These are phyloP conservation scores for Camellia granthamiana DNA, from an alignment of 148 eudicot species.

Conservation along the genomic window DNA sequence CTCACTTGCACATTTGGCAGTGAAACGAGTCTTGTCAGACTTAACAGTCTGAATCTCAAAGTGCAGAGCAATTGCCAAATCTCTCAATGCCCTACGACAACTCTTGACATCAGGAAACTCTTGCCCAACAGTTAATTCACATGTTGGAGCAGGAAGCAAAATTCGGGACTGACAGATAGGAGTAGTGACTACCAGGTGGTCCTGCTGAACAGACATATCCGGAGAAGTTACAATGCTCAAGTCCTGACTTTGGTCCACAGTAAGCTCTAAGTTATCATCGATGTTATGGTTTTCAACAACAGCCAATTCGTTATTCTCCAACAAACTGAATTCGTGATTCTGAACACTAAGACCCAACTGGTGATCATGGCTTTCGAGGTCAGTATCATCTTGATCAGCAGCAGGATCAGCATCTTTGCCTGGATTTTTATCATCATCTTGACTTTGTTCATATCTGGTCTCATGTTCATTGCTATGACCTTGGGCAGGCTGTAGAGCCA, in stretches of 20 bases:
- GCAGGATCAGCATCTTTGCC: slow-evolving; percentile 26
- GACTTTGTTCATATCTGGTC: slow-evolving; percentile 28
- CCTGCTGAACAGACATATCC: slow-evolving; percentile 33
- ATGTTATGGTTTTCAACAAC: slow-evolving; percentile 30
- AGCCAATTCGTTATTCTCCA: slow-evolving; percentile 40
- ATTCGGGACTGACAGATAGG: slow-evolving; percentile 51
- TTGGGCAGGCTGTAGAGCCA: slow-evolving; percentile 31
- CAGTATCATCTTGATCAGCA: slow-evolving; percentile 29
- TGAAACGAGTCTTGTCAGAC: slow-evolving; percentile 75
- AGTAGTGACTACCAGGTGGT: slow-evolving; percentile 30
- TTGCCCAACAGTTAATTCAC: slow-evolving; percentile 63
- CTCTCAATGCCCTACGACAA: slow-evolving; percentile 60
- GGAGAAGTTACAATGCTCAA: slow-evolving; percentile 25
- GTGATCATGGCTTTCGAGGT: slow-evolving; percentile 27
- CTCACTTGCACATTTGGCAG: slow-evolving; percentile 71
- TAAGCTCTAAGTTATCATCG: slow-evolving; percentile 35
- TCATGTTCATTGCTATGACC: slow-evolving; percentile 32
- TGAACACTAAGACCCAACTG: slow-evolving; percentile 28
- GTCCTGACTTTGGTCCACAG: slow-evolving; percentile 36
- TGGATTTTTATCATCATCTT: slow-evolving; percentile 24
- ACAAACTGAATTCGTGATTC: slow-evolving; percentile 13
- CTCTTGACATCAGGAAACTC: slow-evolving; percentile 69
- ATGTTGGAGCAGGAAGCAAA: slow-evolving; percentile 34
- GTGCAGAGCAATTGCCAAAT: slow-evolving; percentile 65
- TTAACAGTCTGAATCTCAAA: slow-evolving; percentile 73